Base-by-base conservation (phyloP, 306 rosid genomes). In the Dryas alaskensis region DNA sequence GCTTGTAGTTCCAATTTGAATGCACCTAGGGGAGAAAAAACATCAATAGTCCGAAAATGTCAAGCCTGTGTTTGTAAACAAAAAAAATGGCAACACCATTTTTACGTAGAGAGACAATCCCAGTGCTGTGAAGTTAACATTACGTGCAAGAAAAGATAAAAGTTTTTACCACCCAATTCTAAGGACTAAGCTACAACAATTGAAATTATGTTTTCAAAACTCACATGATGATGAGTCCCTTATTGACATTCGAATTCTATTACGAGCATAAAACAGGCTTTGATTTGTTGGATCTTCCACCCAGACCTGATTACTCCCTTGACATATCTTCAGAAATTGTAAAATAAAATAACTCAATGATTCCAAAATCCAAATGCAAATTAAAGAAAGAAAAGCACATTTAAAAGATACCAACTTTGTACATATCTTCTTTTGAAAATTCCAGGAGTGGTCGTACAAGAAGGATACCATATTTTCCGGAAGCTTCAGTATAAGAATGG, bases 211-310 rank as follows among this genome's bases (percentile, higher is more conserved):
- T 37, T 71, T 47, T 49, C 57, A 69, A 55, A 77, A 85, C 92
- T 89, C 86, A 92, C 97, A 17, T n/a, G 95, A 81, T 69, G 93
- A 77, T 22, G 70, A 59, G 72, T 84, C 81, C 69, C 79, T 83
- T 55, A 94, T 77, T 51, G 80, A 89, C 87, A 82, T 80, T 11
- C 93, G 83, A 69, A 92, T 94, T 80, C 99, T 92, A 81, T 94
- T 92, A 45, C 97, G 95, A 52, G 93, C 84, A 84, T 83, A 94
- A 79, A 87, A 62, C 62, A 72, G 75, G 76, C 89, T 92, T 76
- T 79, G 89, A 79, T 94, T 94, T 25, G 97, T 88, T 60, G 97
- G 97, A 81, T 94, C 99, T 86, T 94, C 97, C 73, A 94, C 96
- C 95, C 93, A 94, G 65, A 87, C 93, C 82, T 80, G 85, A 59